A percentile compares a stretch with the other conserved stretches of the same genome.
Evolutionary conservation across 2,329 filamentous ascomycete genomes (phyloP).

Genomic region (Thielaviopsis ethacetica): DNA sequence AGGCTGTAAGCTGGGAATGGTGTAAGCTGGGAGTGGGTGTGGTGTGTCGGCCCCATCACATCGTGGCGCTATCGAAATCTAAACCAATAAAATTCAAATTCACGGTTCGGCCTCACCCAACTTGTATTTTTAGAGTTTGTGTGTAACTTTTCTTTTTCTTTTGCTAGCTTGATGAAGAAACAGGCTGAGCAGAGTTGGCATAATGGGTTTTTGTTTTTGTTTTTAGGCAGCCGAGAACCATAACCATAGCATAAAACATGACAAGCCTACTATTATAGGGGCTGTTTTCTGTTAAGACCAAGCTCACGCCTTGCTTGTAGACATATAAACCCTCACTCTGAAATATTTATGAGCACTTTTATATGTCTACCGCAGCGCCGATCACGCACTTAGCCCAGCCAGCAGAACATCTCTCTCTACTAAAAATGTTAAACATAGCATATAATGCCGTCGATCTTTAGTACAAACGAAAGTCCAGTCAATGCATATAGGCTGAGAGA

Average conservation of each 20-base stretch:
- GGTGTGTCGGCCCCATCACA: no score
- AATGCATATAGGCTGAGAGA: not conserved
- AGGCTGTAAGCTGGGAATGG: no score
- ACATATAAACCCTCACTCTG: no score
- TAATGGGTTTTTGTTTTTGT: not conserved
- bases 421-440: not conserved
- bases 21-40: no score
- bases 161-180: no score
- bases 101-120: not conserved
- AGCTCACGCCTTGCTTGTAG: no score
- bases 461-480: not conserved
- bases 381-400: not conserved
- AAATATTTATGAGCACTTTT: no score
- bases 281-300: not conserved
- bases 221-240: not conserved
- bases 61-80: not conserved
- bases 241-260: no score
- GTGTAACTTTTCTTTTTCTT: no score
- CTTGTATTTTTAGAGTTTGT: not conserved
- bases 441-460: not conserved
- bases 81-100: not conserved
- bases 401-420: not conserved
- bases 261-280: not conserved
- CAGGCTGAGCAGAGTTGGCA: not conserved
- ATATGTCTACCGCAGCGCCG: not conserved